Percentiles rank a stretch among this genome's conserved stretches.
Evolutionary conservation across 305 asterid species (phyloP).

Genomic region (Ajuga reptans): DNA sequence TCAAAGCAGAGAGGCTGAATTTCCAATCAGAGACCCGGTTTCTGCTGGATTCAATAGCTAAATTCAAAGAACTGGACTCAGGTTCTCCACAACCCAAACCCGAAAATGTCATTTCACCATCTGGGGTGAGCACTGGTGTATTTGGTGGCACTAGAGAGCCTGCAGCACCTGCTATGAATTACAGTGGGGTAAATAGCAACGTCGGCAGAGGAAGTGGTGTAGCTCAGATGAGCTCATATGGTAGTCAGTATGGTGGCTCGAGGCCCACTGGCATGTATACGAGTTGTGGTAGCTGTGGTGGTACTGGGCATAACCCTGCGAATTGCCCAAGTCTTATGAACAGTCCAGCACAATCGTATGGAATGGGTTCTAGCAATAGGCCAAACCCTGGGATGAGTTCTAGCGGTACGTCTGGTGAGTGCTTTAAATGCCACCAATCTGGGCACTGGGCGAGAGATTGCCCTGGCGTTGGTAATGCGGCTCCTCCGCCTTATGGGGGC

Average conservation of each 20-base stretch:
- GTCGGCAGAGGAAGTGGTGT: constrained; percentile 32
- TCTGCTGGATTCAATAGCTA: constrained; percentile 46
- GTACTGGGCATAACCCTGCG: constrained; percentile 52
- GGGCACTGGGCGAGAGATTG: constrained; percentile 94
- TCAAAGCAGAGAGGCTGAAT: constrained; percentile 60
- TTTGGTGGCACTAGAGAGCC: constrained; percentile 30
- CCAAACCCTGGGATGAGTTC: constrained; percentile 23
- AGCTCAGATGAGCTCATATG: constrained; percentile 36
- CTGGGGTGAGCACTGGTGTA: constrained; percentile 32
- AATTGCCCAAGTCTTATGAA: constrained; percentile 58
- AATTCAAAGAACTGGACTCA: constrained; percentile 36
- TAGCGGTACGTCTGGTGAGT: constrained; percentile 49
- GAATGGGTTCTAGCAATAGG: constrained; percentile 31
- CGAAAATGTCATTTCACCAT: constrained; percentile 27
- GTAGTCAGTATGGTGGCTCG: constrained; percentile 53
- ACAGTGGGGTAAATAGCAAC: constrained; percentile 28
- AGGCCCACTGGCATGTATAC: constrained; percentile 33
- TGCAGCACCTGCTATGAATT: constrained; percentile 26
- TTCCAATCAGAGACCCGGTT: constrained; percentile 41
- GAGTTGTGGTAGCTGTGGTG: constrained; percentile 71
- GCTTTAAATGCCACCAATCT: constrained; percentile 68
- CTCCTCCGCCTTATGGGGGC: constrained; percentile 52
- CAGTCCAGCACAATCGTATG: constrained; percentile 55
- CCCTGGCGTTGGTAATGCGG: constrained; percentile 37
- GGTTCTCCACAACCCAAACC: constrained; percentile 34